Evolutionary conservation across 805 yeast species (phyloP), one percentile per base, ranked within the genome.

Genomic region (Cyberlindnera veronae): DNA sequence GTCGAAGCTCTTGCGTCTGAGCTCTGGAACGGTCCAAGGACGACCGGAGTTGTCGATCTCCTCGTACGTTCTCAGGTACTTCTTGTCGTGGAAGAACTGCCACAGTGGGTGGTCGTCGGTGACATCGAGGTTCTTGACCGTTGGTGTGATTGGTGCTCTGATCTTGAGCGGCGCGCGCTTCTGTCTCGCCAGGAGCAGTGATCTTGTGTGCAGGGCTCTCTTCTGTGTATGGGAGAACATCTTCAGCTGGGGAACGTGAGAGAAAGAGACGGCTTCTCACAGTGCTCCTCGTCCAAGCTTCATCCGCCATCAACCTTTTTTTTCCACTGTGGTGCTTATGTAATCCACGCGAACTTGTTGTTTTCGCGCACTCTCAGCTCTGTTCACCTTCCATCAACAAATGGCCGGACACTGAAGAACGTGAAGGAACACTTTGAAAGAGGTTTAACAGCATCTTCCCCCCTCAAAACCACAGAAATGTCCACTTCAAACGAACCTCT

Each of bases 21-120:
- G 74, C 60, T 91, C 98, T 4, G 88, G 83, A 39, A 89, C 71
- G 6, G 83, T 66, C 99, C 99, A 93, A 5, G 93, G 68, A 53
- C 95, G 74, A 13, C 93, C 81, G 9, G 68, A 65, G 21, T 62
- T 58, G 36, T 74, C 68, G 21, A 79, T 54, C 17, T 81, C 85
- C 2, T 70, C 76, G 3, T 73, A 63, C 2, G 69, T 59, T 51
- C 97, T 75, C 44, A 84, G 64, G 44, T 80, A 77, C 53, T 73
- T 69, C 42, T 79, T 71, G 29, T 84, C 74, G 35, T 68, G 60
- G 67, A 91, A 93, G 61, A 93, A 93, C 54, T 85, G 90, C 96
- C 96, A 93, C 48, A 93, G 71, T 22, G 98, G 99, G 64, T 93
- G 99, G 60, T 84, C 84, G 5, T 83, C 91, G 12, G 79, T 74